These are phyloP conservation scores for Ceratocystis diversiconidia DNA, from an alignment of 2,329 filamentous ascomycete species.

Conservation along the genomic window DNA sequence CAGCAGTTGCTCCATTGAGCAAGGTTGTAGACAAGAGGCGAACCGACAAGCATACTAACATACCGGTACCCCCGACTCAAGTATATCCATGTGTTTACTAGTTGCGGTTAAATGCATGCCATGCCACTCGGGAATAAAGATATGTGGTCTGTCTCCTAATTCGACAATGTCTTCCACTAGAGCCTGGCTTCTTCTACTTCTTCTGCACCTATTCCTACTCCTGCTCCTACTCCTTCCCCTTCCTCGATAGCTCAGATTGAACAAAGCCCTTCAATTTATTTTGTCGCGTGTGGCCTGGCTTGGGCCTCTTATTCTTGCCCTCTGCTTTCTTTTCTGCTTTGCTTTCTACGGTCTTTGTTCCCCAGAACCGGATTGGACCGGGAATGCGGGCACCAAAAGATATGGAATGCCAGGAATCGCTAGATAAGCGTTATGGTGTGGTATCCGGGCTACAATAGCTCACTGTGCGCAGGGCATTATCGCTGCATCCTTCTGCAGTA, in stretches of 20 bases:
- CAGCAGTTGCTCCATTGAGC: not conserved
- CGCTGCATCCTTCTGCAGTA: too few species aligned
- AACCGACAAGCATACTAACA: too few species aligned
- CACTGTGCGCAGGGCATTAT: too few species aligned
- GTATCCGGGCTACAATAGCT: too few species aligned
- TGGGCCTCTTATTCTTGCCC: not conserved
- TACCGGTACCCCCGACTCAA: not conserved
- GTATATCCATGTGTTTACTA: not conserved
- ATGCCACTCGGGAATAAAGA: not conserved
- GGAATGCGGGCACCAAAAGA: not conserved
- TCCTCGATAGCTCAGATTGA: too few species aligned
- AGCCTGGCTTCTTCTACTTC: not conserved
- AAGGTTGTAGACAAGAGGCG: not conserved
- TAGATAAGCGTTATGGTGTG: too few species aligned
- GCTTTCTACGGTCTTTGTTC: not conserved
- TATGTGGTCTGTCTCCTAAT: too few species aligned
- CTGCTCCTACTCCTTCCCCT: too few species aligned
- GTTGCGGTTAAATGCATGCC: not conserved
- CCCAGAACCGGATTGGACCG: slow-evolving; percentile 3
- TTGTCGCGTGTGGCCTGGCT: too few species aligned
- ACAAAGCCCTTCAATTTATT: too few species aligned
- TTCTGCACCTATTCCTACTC: not conserved
- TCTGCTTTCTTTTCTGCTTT: not conserved
- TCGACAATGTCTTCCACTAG: not conserved
- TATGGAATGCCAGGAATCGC: too few species aligned